phyloP scores from a whole-genome alignment of 2,329 filamentous ascomycete genomes.

The Fusarium incarnatum region DNA sequence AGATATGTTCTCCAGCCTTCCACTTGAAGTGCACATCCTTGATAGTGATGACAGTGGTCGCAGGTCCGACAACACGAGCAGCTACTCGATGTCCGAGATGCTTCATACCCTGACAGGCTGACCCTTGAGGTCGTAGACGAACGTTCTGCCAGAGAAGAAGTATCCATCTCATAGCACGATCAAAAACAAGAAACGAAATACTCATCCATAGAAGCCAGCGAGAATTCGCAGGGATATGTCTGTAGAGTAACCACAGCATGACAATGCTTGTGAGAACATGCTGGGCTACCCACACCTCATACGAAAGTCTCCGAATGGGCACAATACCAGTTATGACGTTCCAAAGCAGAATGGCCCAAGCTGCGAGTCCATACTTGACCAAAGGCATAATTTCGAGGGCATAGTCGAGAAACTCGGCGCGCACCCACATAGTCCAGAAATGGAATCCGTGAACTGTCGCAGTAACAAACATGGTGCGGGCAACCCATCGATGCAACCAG shows the following conservation, averaged over 20 bases:
- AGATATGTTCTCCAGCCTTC: conserved; percentile 70
- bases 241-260: conserved; percentile 72
- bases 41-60: conserved; percentile 68
- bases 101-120: conserved; percentile 60
- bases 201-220: conserved; percentile 74
- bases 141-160: conserved; percentile 66
- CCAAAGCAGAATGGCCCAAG: conserved; percentile 75
- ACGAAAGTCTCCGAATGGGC: conserved; percentile 73
- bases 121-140: conserved; percentile 55
- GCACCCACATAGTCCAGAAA: conserved; percentile 74
- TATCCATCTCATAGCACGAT: conserved; percentile 65
- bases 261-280: conserved; percentile 71
- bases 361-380: conserved; percentile 74
- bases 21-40: conserved; percentile 70
- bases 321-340: conserved; percentile 71
- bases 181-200: conserved; percentile 70
- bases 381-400: conserved; percentile 72
- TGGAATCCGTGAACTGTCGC: conserved; percentile 77
- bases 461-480: conserved; percentile 75
- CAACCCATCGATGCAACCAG: conserved; percentile 80
- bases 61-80: conserved; percentile 60
- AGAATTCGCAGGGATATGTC: conserved; percentile 70
- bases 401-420: conserved; percentile 67
- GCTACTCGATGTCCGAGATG: conserved; percentile 65
- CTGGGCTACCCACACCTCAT: conserved; percentile 77